A percentile compares a stretch with the other conserved stretches of the same genome.
Conservation (phyloP, 164 flowering plant genomes). For the Vitis rupestris region DNA sequence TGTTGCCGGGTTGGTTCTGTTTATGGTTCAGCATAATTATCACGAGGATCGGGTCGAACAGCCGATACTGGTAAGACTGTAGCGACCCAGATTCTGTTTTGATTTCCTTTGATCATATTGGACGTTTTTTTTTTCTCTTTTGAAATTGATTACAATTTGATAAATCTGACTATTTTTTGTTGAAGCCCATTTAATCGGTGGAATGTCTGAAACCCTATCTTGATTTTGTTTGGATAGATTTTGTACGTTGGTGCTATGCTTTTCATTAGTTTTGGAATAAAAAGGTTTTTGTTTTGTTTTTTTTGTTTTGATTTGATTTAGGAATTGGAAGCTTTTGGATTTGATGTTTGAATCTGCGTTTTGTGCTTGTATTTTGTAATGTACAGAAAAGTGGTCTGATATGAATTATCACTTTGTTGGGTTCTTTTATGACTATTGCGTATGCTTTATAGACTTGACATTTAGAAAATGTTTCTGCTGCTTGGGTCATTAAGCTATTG, state of each 20-base stretch:
- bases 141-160: background rate
- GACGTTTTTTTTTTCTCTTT: background rate
- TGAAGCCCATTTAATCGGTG: background rate
- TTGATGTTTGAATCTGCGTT: no score
- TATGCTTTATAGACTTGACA: no score
- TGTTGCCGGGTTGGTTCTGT: slow-evolving; percentile 59
- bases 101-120: background rate
- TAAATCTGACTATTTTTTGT: background rate
- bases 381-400: no score
- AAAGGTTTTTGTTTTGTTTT: background rate
- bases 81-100: background rate
- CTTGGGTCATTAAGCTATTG: no score
- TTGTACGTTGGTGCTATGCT: background rate
- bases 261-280: background rate
- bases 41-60: slow-evolving; percentile 38
- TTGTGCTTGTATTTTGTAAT: no score
- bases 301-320: no score
- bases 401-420: no score
- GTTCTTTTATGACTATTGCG: no score
- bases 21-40: slow-evolving; percentile 76
- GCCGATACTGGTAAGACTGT: slow-evolving; percentile 21
- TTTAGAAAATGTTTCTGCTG: no score
- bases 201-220: background rate
- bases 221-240: background rate
- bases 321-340: no score